These are phyloP conservation scores for Kwoniella shandongensis DNA, from an alignment of 768 basidiomycete genomes.

Conservation along the genomic window DNA sequence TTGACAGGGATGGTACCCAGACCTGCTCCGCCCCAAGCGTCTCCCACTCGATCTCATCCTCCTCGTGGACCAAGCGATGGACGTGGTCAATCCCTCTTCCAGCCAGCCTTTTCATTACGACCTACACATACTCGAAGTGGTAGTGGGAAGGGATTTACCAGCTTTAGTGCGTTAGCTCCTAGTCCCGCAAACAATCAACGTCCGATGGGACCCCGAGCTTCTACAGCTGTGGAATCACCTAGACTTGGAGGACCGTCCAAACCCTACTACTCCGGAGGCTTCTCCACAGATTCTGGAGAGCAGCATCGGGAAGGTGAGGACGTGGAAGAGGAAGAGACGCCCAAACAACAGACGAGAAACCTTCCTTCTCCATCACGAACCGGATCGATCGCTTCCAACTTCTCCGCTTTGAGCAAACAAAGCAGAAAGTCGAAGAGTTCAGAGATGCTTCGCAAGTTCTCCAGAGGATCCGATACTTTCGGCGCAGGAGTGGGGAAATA, in stretches of 20 bases:
- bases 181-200: conserved; percentile 7
- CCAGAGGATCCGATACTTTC: conserved; percentile 28
- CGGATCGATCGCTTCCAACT: conserved; percentile 26
- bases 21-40: neutral
- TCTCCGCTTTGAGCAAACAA: conserved; percentile 20
- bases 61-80: neutral
- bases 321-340: conserved; percentile 9
- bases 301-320: neutral
- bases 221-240: conserved; percentile 1
- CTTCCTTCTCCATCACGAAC: conserved; percentile 20
- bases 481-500: conserved; percentile 28
- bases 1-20: conserved; percentile 12
- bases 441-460: conserved; percentile 31
- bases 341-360: conserved; percentile 14
- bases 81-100: conserved; percentile 14
- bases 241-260: conserved; percentile 5
- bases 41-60: conserved; percentile 15
- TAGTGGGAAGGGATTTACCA: conserved; percentile 25
- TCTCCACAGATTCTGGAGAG: conserved; percentile 2
- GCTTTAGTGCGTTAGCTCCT: conserved; percentile 33
- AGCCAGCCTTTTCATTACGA: conserved; percentile 35
- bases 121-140: conserved; percentile 34
- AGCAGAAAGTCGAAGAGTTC: conserved; percentile 15
- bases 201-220: conserved; percentile 23
- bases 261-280: neutral